Evolutionary conservation across 495 filamentous ascomycete species (phyloP), one percentile per base, ranked within the genome.

Genomic region (Penicillium alfredii): DNA sequence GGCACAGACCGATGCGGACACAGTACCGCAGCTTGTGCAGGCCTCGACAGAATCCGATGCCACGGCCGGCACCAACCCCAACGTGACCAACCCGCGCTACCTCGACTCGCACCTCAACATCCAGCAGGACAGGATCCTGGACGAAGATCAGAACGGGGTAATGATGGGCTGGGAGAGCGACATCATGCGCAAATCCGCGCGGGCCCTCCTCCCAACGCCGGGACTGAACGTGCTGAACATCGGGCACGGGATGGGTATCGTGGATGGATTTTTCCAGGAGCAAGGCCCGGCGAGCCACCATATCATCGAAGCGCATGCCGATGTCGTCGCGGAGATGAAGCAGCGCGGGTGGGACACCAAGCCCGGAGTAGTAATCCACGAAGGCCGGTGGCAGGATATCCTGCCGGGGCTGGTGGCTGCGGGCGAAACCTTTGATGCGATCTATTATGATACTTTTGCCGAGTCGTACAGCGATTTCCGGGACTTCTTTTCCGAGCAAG

Each of bases 381-480:
- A 80, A 49, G 88, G 88, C 6, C 72, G 70, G 41, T 96, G 88
- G 88, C 88, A 94, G 60, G 82, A 94, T 45, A 68, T 94, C 0
- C 58, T 94, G 6, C 83, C 82, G 0, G 60, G 63, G 18, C 69
- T 98, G 6, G 61, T 92, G 0, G 72, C 76, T n/a, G 60, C 78
- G 30, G 80, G 81, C 5, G 69, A 80, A 28, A 63, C 77, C 15
- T 93, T 90, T 55, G 87, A 98, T 58, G 88, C 83, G 21, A 89
- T 98, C 37, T 98, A 96, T 66, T 97, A 95, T 50, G 93, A 97
- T 55, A 98, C 92, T 0, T 98, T 96, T 49, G 92, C 89, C 6
- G 93, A 97, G 63, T 80, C 85, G 29, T 98, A 98, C 63, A 67
- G 63, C 4, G 84, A 86, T 55, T 76, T 98, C 25, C 81, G 81